Evolutionary conservation across 2,329 filamentous ascomycete species (phyloP), one percentile per base, ranked within the genome.

Genomic region (Neoscytalidium dimidiatum): DNA sequence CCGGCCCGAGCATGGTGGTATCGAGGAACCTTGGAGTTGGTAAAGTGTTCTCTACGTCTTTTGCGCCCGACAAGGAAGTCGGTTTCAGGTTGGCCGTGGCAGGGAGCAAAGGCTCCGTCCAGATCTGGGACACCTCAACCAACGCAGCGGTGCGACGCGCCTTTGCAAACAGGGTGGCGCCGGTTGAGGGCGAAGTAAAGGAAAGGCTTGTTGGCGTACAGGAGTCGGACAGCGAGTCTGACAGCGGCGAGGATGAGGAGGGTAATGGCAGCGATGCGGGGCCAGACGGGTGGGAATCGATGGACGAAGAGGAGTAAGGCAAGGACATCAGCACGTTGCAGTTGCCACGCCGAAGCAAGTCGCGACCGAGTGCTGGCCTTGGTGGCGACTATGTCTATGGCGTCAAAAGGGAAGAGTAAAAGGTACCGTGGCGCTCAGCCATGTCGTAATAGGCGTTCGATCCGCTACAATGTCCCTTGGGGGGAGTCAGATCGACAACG

Each of bases 111-210:
- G 95, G 95, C 51, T 87, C 87, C 38, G 88, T 98, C 74, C 92
- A 96, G 76, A 89, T 99, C 62, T 99, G 95, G 95, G 94, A 98
- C 78, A 97, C 95, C 23, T 90, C 92, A 77, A 99, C 95, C 65
- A 99, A 99, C 76, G 87, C 87, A 14, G 90, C 91, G 28, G 92
- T 99, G 33, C 87, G 95, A 66, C 86, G 90, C 68, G 89, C 90
- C 1, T 99, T 99, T 80, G 92, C 91, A 38, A 87, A 82, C 72
- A 89, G 87, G 65, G 84, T 94, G 65, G 84, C 69, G 66, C 75
- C 86, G 38, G 79, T 83, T 6, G 86, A 86, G 56, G 87, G 83
- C 17, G 86, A 88, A 52, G 87, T 88, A 26, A 81, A 85, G 74
- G 94, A 99, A 78, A 86, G 92, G 65, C 81, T 95, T 53, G 87